Evolutionary conservation across 2,329 filamentous ascomycete species (phyloP).

Genomic region (Ophiostoma sp.): DNA sequence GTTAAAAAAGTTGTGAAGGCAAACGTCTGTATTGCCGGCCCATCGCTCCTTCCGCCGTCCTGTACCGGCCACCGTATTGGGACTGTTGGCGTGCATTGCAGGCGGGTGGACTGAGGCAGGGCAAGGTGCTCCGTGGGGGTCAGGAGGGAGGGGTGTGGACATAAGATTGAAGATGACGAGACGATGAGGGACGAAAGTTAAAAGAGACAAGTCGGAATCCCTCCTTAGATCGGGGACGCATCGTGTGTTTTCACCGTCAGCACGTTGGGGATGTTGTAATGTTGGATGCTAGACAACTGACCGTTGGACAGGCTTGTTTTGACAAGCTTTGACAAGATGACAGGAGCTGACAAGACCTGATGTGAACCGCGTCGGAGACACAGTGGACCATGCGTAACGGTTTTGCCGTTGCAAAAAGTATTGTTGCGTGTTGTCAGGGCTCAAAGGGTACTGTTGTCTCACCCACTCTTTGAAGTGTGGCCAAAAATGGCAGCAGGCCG

Average conservation of each 20-base stretch:
- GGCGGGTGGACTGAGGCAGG: slow-evolving; percentile 14
- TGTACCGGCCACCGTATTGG: background rate
- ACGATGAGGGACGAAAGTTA: background rate
- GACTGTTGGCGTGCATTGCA: slow-evolving; percentile 41
- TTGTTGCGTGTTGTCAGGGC: background rate
- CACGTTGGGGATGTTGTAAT: background rate
- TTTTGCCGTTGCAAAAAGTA: background rate
- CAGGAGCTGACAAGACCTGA: background rate
- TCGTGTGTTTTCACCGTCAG: background rate
- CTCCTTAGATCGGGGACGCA: background rate
- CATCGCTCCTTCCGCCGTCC: background rate
- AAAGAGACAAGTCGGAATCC: background rate
- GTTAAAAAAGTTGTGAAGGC: slow-evolving; percentile 1
- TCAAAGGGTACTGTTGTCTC: background rate
- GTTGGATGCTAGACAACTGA: background rate
- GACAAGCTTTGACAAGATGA: background rate
- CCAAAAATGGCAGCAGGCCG: background rate
- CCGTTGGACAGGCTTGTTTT: background rate
- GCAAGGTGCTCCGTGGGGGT: background rate
- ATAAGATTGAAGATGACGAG: background rate
- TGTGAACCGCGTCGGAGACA: background rate
- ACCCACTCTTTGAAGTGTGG: background rate
- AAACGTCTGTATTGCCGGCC: background rate
- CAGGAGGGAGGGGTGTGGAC: background rate
- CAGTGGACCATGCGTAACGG: background rate